These are phyloP conservation scores for Aspergillus hiratsukae DNA, from an alignment of 2,329 filamentous ascomycete genomes.

Conservation along the genomic window DNA sequence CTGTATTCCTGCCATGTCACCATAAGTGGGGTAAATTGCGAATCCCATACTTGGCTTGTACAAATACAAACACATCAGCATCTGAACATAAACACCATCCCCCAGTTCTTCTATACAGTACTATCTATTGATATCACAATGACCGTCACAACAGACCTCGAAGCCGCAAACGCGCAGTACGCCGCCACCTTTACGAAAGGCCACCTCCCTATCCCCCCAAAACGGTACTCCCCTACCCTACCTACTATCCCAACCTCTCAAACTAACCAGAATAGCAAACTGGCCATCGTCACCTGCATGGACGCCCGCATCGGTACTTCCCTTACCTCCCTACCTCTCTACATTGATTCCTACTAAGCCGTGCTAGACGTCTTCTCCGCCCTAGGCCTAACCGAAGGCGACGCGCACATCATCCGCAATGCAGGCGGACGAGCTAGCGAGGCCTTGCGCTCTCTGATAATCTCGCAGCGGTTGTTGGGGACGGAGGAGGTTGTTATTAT, in stretches of 20 bases:
- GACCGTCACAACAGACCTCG: conserved; percentile 27
- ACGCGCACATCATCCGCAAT: conserved; percentile 75
- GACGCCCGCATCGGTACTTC: conserved; percentile 56
- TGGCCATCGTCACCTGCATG: conserved; percentile 68
- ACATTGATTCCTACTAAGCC: no score
- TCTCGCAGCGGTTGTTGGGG: conserved; percentile 73
- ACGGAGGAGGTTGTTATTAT: conserved; percentile 70
- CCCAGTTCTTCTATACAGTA: no score
- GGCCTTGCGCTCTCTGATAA: conserved; percentile 68
- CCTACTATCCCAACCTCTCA: background rate
- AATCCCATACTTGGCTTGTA: background rate
- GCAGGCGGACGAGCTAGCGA: conserved; percentile 64
- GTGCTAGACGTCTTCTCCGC: conserved; percentile 34
- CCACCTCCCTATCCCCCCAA: conserved; percentile 62
- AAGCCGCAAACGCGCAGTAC: conserved; percentile 55
- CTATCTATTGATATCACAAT: background rate
- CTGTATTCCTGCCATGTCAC: background rate
- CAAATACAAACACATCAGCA: background rate
- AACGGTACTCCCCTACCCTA: conserved; percentile 42
- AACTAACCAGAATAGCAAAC: conserved; percentile 10
- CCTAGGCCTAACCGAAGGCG: conserved; percentile 67
- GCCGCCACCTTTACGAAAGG: conserved; percentile 60
- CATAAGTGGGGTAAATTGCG: background rate
- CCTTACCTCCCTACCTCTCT: no score
- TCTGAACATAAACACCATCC: background rate